Base-by-base conservation (phyloP, 2,329 filamentous ascomycete genomes). In the Sclerotinia subarctica region DNA sequence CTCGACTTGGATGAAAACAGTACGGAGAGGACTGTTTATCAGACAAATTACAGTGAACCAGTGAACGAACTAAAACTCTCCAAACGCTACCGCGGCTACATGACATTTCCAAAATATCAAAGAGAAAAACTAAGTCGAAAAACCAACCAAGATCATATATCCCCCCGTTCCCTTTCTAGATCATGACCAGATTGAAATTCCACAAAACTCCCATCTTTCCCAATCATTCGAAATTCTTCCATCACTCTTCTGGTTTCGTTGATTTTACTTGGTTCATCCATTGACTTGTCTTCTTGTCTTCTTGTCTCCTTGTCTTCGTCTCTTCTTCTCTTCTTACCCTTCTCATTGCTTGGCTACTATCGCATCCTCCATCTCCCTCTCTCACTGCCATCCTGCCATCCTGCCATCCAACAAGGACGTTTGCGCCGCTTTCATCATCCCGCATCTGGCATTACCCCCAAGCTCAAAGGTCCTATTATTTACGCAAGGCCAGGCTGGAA, bases 171-270 rank as follows among this genome's bases (percentile, higher is more conserved):
- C 44, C 21, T 42, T 53, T 64, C 38, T 17, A 64, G 58, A 49
- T 35, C 44, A 35, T 49, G 29, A 24, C n/a, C 58, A 24, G 58
- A 62, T 24, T 19, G 44, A 49, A 19, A 35, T 24, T 42, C n/a
- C 47, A 53, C 60, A 64, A 51, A 64, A 51, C 49, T 53, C 47
- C 49, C 42, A 29, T 64, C 47, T 42, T 53, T 32, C 24, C 60
- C 60, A 38, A n/a, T 53, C 19, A 29, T 53, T n/a, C 11, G 52
- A n/a, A 26, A 24, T 58, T 44, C 13, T 42, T 19, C 24, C 17
- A 58, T 44, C 11, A 19, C 24, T 52, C 47, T 21, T 53, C 17
- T n/a, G n/a, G 3, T 38, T 64, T n/a, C 8, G 24, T 11, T n/a
- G n/a, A 8, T 38, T 64, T 32, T n/a, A 15, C 24, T 53, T n/a